Base-by-base conservation (phyloP, 768 basidiomycete species). In the Kwoniella europaea region DNA sequence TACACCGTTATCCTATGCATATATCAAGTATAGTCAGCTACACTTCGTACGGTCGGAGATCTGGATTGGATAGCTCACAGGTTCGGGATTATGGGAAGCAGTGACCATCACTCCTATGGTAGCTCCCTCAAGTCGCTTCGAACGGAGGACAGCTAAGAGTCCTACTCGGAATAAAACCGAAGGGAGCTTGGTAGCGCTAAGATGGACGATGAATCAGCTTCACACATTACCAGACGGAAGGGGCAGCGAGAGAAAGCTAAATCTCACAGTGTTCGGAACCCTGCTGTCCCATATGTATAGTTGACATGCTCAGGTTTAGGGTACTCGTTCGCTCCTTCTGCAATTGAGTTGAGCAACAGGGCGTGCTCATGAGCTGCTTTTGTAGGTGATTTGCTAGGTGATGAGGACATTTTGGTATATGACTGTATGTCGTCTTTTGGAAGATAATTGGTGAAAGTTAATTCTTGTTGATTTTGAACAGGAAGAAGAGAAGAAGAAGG, bases 21-120 rank as follows among this genome's bases (percentile, higher is more conserved):
- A 42, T 53, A 3, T 0, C 43, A 35, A 7, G 6, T 5, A 44
- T 29, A 2, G 24, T 42, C 24, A 52, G 35, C 42, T 10, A 18
- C 62, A 0, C 27, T 29, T 29, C 16, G 43, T 10, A 27, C 18
- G 41, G 7, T 18, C 20, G 59, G 10, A 60, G 15, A 16, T 52
- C 1, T 15, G 27, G 5, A 16, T 16, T 50, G 42, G 10, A 13
- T 24, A 42, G 62, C 88, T 74, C 78, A 94, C 95, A 80, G 89
- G 88, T 82, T 95, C 95, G n/a, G 97, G 96, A 82, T 99, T 99
- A 84, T 99, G 97, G n/a, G 94, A 96, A 2, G 97, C 97, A 46
- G 97, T 99, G 81, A 99, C 91, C 97, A 99, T 98, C 22, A 98
- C 92, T 16, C 97, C 97, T 76, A 99, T 91, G 27, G 90, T 91